phyloP scores from a whole-genome alignment of 192 early-diverging fungal species.

The Coemansia sp. region DNA sequence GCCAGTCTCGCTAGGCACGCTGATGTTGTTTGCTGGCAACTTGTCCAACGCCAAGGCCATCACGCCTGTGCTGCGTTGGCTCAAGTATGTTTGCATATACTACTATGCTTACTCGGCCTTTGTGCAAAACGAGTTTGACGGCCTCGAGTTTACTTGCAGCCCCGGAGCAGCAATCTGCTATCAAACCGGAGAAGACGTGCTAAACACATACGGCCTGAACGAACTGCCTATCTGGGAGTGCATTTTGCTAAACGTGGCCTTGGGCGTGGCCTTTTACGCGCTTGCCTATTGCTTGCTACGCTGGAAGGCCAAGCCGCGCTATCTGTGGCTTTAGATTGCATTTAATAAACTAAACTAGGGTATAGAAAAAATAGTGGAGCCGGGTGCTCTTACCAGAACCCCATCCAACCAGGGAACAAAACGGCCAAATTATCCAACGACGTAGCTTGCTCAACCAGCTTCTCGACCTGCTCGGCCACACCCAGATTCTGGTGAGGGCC shows the following conservation, averaged over 20 bases:
- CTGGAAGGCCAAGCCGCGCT: conserved; percentile 46
- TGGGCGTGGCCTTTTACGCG: conserved; percentile 28
- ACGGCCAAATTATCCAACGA: conserved; percentile 83
- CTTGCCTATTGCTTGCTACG: conserved; percentile 29
- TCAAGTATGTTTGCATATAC: conserved; percentile 38
- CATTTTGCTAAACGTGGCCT: conserved; percentile 18
- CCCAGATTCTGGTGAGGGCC: conserved; percentile 78
- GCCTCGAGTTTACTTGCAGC: conserved; percentile 30
- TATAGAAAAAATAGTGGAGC: background rate
- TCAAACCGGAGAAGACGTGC: conserved; percentile 22
- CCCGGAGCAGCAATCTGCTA: conserved; percentile 13
- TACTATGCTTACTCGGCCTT: conserved; percentile 43
- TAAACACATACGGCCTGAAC: conserved; percentile 32
- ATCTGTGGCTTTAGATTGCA: conserved; percentile 31
- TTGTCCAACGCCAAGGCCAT: conserved; percentile 37
- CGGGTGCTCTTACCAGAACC: conserved; percentile 29
- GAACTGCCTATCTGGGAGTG: conserved; percentile 22
- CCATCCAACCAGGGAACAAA: conserved; percentile 42
- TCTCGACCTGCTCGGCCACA: conserved; percentile 88
- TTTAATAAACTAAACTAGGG: background rate
- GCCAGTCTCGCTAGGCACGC: conserved; percentile 23
- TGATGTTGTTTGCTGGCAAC: conserved; percentile 50
- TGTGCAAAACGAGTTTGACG: conserved; percentile 47
- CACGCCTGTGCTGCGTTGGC: conserved; percentile 53
- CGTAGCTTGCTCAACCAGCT: conserved; percentile 89